Conservation (phyloP, 805 yeast species). For the Saturnispora besseyi region DNA sequence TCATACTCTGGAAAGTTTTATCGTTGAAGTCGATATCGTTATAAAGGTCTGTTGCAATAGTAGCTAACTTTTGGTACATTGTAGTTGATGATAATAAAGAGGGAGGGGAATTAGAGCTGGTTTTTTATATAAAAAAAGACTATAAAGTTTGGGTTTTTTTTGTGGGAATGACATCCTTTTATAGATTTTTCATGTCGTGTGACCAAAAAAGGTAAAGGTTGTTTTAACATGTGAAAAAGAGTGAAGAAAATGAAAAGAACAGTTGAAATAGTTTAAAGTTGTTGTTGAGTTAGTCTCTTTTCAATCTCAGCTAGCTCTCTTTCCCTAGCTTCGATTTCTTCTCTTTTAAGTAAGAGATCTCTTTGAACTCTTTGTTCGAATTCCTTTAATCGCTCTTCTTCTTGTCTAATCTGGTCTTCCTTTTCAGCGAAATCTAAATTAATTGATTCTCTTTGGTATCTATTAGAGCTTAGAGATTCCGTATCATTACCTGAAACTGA, state of each 20-base stretch:
- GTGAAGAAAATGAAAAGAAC: not conserved
- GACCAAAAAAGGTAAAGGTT: not conserved
- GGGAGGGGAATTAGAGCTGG: too few relatives aligned
- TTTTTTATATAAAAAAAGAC: not conserved
- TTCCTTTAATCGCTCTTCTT: slow-evolving; percentile 79
- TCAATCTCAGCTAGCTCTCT: slow-evolving; percentile 75
- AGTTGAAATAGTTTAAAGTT: not conserved
- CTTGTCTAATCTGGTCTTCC: slow-evolving; percentile 83
- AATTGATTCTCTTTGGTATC: not conserved
- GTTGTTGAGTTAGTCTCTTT: slow-evolving; percentile 29
- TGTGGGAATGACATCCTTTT: not conserved
- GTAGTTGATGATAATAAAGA: too few relatives aligned
- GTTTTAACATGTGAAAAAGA: not conserved
- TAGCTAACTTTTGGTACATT: not conserved
- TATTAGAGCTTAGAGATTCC: not conserved
- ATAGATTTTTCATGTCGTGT: not conserved
- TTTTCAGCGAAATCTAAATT: slow-evolving; percentile 29
- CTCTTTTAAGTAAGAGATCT: slow-evolving; percentile 70
- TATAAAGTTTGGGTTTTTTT: not conserved
- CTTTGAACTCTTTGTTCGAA: slow-evolving; percentile 87
- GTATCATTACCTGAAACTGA: slow-evolving; percentile 8
- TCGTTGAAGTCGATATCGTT: slow-evolving; percentile 20
- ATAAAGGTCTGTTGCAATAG: slow-evolving; percentile 11
- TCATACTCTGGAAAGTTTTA: slow-evolving; percentile 21
- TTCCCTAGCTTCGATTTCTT: slow-evolving; percentile 78